phyloP scores from a whole-genome alignment of 2,329 filamentous ascomycete genomes.

The Aureobasidium uvarum region DNA sequence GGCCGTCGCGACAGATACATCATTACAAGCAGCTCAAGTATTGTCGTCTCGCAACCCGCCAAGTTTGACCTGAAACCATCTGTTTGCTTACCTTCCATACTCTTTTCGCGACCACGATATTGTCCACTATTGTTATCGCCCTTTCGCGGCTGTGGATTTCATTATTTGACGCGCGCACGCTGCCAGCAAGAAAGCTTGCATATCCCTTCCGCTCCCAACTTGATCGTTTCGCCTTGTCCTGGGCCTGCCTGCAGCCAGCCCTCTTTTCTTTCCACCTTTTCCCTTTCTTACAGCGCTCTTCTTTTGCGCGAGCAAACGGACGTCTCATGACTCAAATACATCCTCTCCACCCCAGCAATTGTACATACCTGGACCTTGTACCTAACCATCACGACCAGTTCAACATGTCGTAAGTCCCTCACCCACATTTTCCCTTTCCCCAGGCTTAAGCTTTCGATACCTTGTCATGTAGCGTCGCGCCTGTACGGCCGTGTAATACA shows the following conservation, averaged over 20 bases:
- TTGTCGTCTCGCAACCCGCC: slow-evolving; percentile 12
- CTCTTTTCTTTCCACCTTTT: slow-evolving; percentile 7
- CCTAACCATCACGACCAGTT: slow-evolving; percentile 25
- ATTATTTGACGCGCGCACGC: slow-evolving; percentile 5
- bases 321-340: slow-evolving; percentile 27
- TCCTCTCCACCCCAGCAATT: slow-evolving; percentile 24
- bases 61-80: slow-evolving; percentile 14
- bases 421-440: not conserved
- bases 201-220: not conserved
- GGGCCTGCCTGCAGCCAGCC: slow-evolving; percentile 24
- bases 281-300: slow-evolving; percentile 20
- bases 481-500: slow-evolving; percentile 16
- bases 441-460: slow-evolving; percentile 23
- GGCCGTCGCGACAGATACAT: slow-evolving; percentile 12
- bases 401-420: slow-evolving; percentile 29
- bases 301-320: slow-evolving; percentile 25
- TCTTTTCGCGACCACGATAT: slow-evolving; percentile 8
- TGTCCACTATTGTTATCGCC: slow-evolving; percentile 13
- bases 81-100: not conserved
- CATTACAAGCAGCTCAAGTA: slow-evolving; percentile 15
- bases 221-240: slow-evolving; percentile 22
- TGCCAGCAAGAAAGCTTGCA: slow-evolving; percentile 14
- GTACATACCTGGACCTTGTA: slow-evolving; percentile 27
- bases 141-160: slow-evolving; percentile 5
- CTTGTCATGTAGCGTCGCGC: slow-evolving; percentile 23